Evolutionary conservation across 345 rosid genomes (phyloP), one percentile per base, ranked within the genome.

Genomic region (Crucihimalaya himalaica): DNA sequence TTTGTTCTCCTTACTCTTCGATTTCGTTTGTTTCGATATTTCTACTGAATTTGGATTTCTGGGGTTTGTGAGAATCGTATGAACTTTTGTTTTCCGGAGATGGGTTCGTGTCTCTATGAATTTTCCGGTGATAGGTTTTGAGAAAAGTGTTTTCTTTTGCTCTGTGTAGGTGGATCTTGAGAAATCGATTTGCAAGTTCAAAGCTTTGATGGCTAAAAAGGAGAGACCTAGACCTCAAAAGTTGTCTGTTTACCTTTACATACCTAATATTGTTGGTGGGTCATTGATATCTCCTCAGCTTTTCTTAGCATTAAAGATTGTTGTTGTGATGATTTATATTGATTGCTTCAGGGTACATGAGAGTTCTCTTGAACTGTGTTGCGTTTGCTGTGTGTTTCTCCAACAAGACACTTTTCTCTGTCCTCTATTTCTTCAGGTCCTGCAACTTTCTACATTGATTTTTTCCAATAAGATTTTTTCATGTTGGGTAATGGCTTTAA

Each of bases 251-350:
- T 92, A 95, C 58, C 91, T 90, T 67, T 95, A 92, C 65, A 84
- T 92, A 75, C 99, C 99, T 57, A 95, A 92, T 77, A 81, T 95
- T 45, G 84, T 95, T 78, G 99, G 99, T 89, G 79, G 74, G 96
- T 83, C 56, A 13, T 72, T 57, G 51, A 27, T 25, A n/a, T 69
- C 31, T 55, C 8, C 2, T 56, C 12, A 71, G 7, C 45, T 56
- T 37, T 32, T 27, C 6, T 18, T 12, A 46, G 48, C 1, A 63
- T 29, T 47, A 21, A 46, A 60, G 37, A 16, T 70, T 56, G 68
- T 79, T 53, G 37, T 67, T 45, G 18, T 63, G 10, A 13, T 47
- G 23, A 47, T 18, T 28, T 42, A 7, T 23, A 20, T 23, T 67
- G 43, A 57, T 64, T 78, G 72, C 48, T 66, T 50, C 74, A 92